phyloP scores from a whole-genome alignment of 108 stramenopile species.

The Discostella pseudostelligera region DNA sequence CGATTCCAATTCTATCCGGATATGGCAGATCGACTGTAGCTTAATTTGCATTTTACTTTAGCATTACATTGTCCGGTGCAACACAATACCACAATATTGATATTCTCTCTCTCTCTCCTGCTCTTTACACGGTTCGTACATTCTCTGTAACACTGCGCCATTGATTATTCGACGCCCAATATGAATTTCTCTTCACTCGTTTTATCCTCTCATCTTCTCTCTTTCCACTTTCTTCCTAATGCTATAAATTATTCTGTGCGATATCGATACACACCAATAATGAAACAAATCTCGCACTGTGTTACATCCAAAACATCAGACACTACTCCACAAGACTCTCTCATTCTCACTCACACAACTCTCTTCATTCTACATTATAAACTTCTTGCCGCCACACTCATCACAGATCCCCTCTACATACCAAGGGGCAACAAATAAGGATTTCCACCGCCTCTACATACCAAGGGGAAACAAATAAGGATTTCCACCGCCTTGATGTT shows the following conservation, averaged over 20 bases:
- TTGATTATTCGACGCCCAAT: background rate
- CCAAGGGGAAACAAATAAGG: slow-evolving; percentile 18
- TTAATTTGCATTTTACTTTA: slow-evolving; percentile 1
- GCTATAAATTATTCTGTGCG: background rate
- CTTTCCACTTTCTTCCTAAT: background rate
- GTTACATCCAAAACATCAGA: slow-evolving; percentile 6
- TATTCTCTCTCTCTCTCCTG: slow-evolving; percentile 2
- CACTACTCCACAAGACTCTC: slow-evolving; percentile 16
- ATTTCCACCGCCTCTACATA: slow-evolving; percentile 11
- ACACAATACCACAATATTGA: slow-evolving; percentile 7
- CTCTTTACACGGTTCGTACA: slow-evolving; percentile 5
- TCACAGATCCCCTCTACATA: slow-evolving; percentile 9
- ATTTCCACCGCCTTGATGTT: slow-evolving; percentile 19
- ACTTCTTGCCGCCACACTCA: too few relatives aligned
- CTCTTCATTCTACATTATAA: slow-evolving; percentile 3
- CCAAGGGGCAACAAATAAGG: slow-evolving; percentile 18
- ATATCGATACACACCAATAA: slow-evolving; percentile 5
- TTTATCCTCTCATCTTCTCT: slow-evolving; percentile 2
- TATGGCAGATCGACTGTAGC: background rate
- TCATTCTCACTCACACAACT: background rate
- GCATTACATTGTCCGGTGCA: background rate
- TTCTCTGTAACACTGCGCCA: background rate
- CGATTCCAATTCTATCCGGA: too few relatives aligned
- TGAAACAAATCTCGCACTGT: slow-evolving; percentile 16
- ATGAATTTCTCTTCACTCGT: background rate